Conservation (phyloP, 257 asterid genomes). For the Pogostemon cablin region DNA sequence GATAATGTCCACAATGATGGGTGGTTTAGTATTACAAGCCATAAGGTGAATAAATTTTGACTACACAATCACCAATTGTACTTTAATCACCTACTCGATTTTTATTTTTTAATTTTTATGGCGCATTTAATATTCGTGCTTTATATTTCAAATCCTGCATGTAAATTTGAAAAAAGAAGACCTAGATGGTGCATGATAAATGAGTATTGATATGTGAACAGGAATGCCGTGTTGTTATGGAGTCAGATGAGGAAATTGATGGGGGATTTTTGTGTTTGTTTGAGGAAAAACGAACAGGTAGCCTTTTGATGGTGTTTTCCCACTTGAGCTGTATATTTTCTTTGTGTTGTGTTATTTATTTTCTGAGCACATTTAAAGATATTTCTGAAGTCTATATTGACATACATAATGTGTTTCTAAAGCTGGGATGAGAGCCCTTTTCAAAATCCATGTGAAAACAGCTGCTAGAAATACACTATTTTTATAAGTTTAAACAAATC, state of each 20-base stretch:
- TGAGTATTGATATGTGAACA: slow-evolving; percentile 41
- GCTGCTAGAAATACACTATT: slow-evolving; percentile 13
- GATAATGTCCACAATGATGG: background rate
- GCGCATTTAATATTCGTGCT: slow-evolving; percentile 1
- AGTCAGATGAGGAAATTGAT: slow-evolving; percentile 79
- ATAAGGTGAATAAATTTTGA: background rate
- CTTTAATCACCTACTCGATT: background rate
- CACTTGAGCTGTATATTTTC: slow-evolving; percentile 22
- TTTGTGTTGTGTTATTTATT: slow-evolving; percentile 1
- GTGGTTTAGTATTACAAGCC: slow-evolving; percentile 8
- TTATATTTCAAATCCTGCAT: slow-evolving; percentile 3
- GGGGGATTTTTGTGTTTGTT: slow-evolving; percentile 69
- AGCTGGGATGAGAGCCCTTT: slow-evolving; percentile 1
- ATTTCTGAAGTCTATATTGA: slow-evolving; percentile 3
- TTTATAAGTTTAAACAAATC: slow-evolving; percentile 26
- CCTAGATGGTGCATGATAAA: slow-evolving; percentile 30
- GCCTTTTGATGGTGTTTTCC: slow-evolving; percentile 17
- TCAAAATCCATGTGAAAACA: background rate
- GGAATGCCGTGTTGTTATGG: slow-evolving; percentile 44
- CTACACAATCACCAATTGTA: slow-evolving; percentile 21
- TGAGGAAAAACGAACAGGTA: slow-evolving; percentile 65
- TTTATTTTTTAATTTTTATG: background rate
- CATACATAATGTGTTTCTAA: background rate
- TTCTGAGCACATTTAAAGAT: slow-evolving; percentile 20
- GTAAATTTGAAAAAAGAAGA: slow-evolving; percentile 14